Evolutionary conservation across 257 asterid genomes (phyloP).

Genomic region (Phtheirospermum japonicum): DNA sequence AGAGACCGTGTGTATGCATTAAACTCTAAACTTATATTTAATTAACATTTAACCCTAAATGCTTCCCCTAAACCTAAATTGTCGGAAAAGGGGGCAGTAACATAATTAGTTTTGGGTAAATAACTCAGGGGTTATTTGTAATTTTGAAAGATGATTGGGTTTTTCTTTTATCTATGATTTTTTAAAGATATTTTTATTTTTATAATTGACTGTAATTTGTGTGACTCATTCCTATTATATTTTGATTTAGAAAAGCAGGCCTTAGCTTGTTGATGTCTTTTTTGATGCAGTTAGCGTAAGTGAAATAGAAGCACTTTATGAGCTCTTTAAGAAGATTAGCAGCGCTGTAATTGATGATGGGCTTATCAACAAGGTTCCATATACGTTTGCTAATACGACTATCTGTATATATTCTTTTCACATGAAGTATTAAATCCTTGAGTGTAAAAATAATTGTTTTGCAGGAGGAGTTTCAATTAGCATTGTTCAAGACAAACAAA

Average conservation of each 20-base stretch:
- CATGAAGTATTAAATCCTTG: no score
- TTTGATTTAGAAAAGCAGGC: conserved; percentile 16
- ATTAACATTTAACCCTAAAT: conserved; percentile 7
- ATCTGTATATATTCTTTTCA: conserved; percentile 8
- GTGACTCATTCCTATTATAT: not conserved
- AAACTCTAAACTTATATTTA: conserved; percentile 20
- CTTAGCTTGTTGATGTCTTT: conserved; percentile 18
- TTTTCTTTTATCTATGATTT: conserved; percentile 13
- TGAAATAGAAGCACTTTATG: conserved; percentile 97
- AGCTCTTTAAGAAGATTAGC: conserved; percentile 96
- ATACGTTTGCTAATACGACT: conserved; percentile 11
- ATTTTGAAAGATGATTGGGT: no score
- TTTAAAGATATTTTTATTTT: no score
- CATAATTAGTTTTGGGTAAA: no score
- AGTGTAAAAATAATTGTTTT: conserved; percentile 23
- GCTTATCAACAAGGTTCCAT: conserved; percentile 81
- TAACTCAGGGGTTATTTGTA: no score
- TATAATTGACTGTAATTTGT: no score
- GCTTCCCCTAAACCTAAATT: no score
- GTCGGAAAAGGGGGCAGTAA: not conserved
- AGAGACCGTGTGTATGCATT: conserved; percentile 94
- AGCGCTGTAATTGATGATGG: conserved; percentile 99
- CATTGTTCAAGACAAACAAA: conserved; percentile 94
- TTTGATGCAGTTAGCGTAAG: conserved; percentile 85
- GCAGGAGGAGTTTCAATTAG: conserved; percentile 98